Conservation (phyloP, 2,329 filamentous ascomycete genomes). For the Cryoendolithus antarcticus region DNA sequence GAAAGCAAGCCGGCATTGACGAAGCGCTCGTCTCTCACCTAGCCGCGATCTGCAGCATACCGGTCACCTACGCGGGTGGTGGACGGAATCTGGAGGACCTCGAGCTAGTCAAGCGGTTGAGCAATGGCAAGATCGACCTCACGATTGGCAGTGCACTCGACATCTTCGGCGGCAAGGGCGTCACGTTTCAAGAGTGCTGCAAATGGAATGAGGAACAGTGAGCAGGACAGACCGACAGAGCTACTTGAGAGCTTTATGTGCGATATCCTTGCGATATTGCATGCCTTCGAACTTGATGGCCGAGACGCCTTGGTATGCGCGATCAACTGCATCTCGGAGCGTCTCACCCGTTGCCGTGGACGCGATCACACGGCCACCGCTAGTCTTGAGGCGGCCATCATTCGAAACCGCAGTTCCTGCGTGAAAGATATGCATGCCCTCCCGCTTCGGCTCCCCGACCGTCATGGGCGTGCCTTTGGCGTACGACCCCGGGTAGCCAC, state of each 20-base stretch:
- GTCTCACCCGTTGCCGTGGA: conserved; percentile 68
- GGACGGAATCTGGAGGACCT: conserved; percentile 72
- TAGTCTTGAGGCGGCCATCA: conserved; percentile 54
- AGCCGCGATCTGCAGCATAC: conserved; percentile 77
- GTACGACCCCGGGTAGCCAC: conserved; percentile 80
- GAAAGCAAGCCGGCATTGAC: conserved; percentile 82
- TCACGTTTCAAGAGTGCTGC: conserved; percentile 81
- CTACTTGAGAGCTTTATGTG: conserved; percentile 35
- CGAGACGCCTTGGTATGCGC: conserved; percentile 74
- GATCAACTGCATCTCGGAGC: conserved; percentile 69
- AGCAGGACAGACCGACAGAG: too few relatives aligned
- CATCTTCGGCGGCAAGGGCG: conserved; percentile 81
- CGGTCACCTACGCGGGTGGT: conserved; percentile 94
- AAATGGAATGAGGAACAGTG: conserved; percentile 54
- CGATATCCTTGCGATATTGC: conserved; percentile 90
- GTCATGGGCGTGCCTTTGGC: conserved; percentile 60
- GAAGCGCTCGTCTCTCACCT: conserved; percentile 66
- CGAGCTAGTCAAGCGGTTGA: conserved; percentile 66
- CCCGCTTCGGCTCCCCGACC: conserved; percentile 39
- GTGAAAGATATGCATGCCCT: conserved; percentile 68
- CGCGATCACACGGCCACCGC: conserved; percentile 85
- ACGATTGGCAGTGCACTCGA: conserved; percentile 95
- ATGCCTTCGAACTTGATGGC: conserved; percentile 75
- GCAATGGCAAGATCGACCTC: conserved; percentile 71
- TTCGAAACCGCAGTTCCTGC: conserved; percentile 64